A percentile compares a stretch with the other conserved stretches of the same genome.
Evolutionary conservation across 2,329 filamentous ascomycete species (phyloP).

Genomic region (Coniochaeta prunicola): DNA sequence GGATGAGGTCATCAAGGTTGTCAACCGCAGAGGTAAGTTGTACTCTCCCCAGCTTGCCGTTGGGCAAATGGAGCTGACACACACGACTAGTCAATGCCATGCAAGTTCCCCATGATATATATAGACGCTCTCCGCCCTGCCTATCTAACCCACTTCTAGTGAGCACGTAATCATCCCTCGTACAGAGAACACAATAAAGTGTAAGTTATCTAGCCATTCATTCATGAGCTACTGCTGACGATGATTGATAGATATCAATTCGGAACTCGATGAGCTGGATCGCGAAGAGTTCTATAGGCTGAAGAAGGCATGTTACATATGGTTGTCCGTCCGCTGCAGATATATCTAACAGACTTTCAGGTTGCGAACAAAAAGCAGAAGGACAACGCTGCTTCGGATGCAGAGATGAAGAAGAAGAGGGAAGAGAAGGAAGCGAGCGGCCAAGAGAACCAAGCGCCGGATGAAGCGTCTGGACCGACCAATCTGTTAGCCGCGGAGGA

Average conservation of each 20-base stretch:
- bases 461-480: constrained; percentile 35
- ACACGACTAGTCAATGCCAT: constrained; percentile 95
- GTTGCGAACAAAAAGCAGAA: constrained; percentile 79
- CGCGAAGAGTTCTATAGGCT: constrained; percentile 96
- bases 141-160: constrained; percentile 29
- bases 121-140: constrained; percentile 6
- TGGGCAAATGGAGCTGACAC: too few relatives aligned
- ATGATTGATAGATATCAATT: constrained; percentile 75
- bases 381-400: constrained; percentile 64
- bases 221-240: constrained; percentile 2
- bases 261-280: constrained; percentile 93
- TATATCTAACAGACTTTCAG: constrained; percentile 16
- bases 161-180: constrained; percentile 95
- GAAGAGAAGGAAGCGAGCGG: constrained; percentile 33
- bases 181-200: constrained; percentile 99
- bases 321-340: not conserved
- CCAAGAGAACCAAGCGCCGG: constrained; percentile 28
- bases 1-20: constrained; percentile 98
- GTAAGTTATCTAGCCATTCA: constrained; percentile 32
- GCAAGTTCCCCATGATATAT: constrained; percentile 37
- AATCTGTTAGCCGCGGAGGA: constrained; percentile 71
- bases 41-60: not conserved
- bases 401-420: constrained; percentile 68
- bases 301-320: constrained; percentile 57
- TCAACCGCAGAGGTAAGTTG: constrained; percentile 65